Base-by-base conservation (phyloP, 352 stramenopile species). In the Pythium grandisporangium region DNA sequence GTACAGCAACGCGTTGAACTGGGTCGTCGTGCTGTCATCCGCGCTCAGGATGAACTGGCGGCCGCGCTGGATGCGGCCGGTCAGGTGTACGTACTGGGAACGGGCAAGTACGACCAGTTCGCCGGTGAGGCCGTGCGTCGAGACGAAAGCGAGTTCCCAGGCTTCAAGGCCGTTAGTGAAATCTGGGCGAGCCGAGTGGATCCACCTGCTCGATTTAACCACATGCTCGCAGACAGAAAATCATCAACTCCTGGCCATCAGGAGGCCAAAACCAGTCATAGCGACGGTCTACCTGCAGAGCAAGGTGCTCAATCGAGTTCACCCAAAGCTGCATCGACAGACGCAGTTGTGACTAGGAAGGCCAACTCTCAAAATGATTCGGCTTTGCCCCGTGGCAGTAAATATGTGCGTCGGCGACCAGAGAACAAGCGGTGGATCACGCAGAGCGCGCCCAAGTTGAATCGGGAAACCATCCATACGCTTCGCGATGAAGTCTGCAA, bases 51-150 rank as follows among this genome's bases (percentile, higher is more conserved):
- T 25, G 86, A 97, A 21, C 64, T 97, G 4, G 68, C 66, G 0
- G 71, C 67, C 4, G 87, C 87, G 8, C 55, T 98, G 14, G 92
- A 98, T 48, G 78, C 84, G 6, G 90, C 86, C 1, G 92, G 93
- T 0, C 85, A 96, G 52, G 85, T 97, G 11, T 98, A 97, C 48
- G 63, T 97, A 11, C 84, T 98, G 35, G 92, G 92, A 0, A 68
- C 63, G 2, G 90, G 90, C 10, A 78, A 73, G 42, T 76, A 81
- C 37, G 34, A 71, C 7, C 84, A 97, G 54, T 98, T 97, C 63
- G 39, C 42, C 17, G 70, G 71, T 13, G 56, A 74, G 2, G 50
- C 68, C 0, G 60, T 79, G 1, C 51, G 62, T 10, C 55, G 62
- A 12, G 66, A 84, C 36, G 71, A 83, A 43, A 48, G 63, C 8